A percentile compares a stretch with the other conserved stretches of the same genome.
Conservation (phyloP, 306 rosid genomes). For the Pachyrhizus erosus region DNA sequence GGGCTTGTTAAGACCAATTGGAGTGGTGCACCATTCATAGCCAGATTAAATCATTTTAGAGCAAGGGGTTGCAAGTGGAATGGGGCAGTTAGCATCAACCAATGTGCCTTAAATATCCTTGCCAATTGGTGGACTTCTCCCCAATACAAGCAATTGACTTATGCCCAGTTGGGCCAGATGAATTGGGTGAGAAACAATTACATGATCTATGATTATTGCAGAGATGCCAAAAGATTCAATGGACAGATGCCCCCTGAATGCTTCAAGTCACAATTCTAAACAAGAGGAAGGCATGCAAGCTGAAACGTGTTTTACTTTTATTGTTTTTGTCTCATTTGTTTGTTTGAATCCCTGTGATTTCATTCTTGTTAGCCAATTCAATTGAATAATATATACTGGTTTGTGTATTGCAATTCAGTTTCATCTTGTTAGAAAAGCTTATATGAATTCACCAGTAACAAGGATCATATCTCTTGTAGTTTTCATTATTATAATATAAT, state of each 20-base stretch:
- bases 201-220: conserved; percentile 86
- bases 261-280: conserved; percentile 55
- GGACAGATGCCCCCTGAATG: conserved; percentile 68
- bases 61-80: conserved; percentile 81
- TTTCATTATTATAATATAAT: no score
- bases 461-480: no score
- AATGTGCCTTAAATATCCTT: conserved; percentile 56
- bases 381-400: not conserved
- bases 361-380: conserved; percentile 27
- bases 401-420: conserved; percentile 11
- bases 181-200: conserved; percentile 61
- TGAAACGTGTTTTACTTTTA: not conserved
- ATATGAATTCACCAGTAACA: no score
- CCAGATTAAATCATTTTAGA: conserved; percentile 60
- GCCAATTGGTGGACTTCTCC: conserved; percentile 80
- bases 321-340: conserved; percentile 31
- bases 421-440: not conserved
- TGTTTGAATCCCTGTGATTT: conserved; percentile 32
- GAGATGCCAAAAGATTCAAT: conserved; percentile 65
- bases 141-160: conserved; percentile 49
- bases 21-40: conserved; percentile 71
- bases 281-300: not conserved
- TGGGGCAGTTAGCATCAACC: conserved; percentile 59
- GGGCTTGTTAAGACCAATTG: conserved; percentile 75
- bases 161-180: conserved; percentile 54